Conservation (phyloP, 208 protist species). For the Trypanosoma cruzi region DNA sequence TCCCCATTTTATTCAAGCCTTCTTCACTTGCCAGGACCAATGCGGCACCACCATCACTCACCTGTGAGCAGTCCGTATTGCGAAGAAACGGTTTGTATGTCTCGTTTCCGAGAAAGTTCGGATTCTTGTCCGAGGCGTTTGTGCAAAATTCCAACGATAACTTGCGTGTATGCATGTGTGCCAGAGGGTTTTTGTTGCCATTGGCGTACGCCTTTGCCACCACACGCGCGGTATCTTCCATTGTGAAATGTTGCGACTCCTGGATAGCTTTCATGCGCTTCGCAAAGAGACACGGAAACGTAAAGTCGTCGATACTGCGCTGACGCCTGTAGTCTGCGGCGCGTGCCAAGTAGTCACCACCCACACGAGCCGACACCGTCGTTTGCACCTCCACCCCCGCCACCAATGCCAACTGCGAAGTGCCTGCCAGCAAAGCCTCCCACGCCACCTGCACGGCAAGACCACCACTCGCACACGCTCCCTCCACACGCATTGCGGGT, state of each 20-base stretch:
- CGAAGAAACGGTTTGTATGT: conserved; percentile 84
- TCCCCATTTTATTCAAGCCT: conserved; percentile 80
- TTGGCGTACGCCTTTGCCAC: conserved; percentile 91
- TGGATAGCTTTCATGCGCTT: conserved; percentile 83
- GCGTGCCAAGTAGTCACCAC: conserved; percentile 90
- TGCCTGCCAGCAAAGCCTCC: conserved; percentile 65
- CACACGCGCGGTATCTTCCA: conserved; percentile 86
- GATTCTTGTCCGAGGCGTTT: conserved; percentile 57
- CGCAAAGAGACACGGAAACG: conserved; percentile 92
- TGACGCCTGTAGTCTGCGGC: conserved; percentile 87
- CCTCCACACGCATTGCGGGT: conserved; percentile 86
- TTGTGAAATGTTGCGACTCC: conserved; percentile 75
- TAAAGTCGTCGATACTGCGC: conserved; percentile 91
- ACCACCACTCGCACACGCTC: conserved; percentile 90
- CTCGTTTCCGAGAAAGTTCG: conserved; percentile 84
- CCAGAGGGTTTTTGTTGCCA: conserved; percentile 88
- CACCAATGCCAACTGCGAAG: conserved; percentile 66
- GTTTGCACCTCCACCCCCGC: conserved; percentile 92
- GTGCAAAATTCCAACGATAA: conserved; percentile 71
- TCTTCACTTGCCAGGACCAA: conserved; percentile 81
- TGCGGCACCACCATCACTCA: conserved; percentile 89
- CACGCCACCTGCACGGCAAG: conserved; percentile 64
- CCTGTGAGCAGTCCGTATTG: conserved; percentile 89
- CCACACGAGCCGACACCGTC: conserved; percentile 74
- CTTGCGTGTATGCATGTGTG: conserved; percentile 87